Conservation (phyloP, 2,329 filamentous ascomycete genomes). For the Trichoderma sp. region DNA sequence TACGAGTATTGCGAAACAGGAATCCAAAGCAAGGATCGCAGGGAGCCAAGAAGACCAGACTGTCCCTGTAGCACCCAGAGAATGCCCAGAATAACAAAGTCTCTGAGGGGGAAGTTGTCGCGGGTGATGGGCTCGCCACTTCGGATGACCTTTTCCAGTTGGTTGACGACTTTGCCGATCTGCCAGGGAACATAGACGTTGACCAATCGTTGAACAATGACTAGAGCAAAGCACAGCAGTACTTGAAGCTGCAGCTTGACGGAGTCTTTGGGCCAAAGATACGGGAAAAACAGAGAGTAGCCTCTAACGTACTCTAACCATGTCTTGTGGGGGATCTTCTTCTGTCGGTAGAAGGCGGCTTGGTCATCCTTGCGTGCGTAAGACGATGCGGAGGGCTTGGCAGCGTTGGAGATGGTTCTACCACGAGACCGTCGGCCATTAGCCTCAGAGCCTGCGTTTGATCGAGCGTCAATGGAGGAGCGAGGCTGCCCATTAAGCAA, state of each 20-base stretch:
- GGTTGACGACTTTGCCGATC: constrained; percentile 75
- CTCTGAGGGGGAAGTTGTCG: constrained; percentile 36
- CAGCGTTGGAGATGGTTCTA: constrained; percentile 41
- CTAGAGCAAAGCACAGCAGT: constrained; percentile 75
- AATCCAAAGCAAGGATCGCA: constrained; percentile 86
- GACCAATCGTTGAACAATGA: constrained; percentile 76
- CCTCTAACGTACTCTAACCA: constrained; percentile 97
- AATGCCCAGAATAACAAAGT: constrained; percentile 49
- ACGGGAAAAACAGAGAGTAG: constrained; percentile 92
- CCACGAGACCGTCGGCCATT: constrained; percentile 35
- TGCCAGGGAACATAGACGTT: constrained; percentile 85
- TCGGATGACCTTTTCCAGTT: constrained; percentile 56
- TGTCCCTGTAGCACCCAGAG: constrained; percentile 86
- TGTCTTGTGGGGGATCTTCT: constrained; percentile 78
- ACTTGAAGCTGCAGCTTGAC: constrained; percentile 72
- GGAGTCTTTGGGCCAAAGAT: constrained; percentile 90
- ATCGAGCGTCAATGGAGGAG: constrained; percentile 38
- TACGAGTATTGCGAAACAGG: constrained; percentile 97
- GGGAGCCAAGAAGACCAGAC: constrained; percentile 80
- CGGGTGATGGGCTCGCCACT: constrained; percentile 36
- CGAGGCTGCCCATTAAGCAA: constrained; percentile 51
- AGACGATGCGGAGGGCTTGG: constrained; percentile 32
- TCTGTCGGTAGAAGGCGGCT: constrained; percentile 84
- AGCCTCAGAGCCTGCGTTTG: constrained; percentile 26
- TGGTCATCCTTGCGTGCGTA: constrained; percentile 54